Conservation (phyloP, 2,329 filamentous ascomycete species). For the Ophiocordyceps camponoti-leonardi region DNA sequence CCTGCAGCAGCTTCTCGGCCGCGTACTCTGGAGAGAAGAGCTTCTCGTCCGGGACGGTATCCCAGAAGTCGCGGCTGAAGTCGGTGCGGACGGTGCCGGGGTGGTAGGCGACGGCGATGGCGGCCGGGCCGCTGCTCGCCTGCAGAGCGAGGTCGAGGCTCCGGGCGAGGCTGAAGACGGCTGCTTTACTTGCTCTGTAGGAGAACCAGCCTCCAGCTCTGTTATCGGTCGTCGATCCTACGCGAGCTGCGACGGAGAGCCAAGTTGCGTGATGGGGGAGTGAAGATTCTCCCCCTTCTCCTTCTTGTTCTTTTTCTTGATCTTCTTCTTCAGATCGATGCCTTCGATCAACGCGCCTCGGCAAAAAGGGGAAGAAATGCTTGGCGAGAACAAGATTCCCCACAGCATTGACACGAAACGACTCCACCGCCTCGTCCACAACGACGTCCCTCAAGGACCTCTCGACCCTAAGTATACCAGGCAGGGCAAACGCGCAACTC, state of each 20-base stretch:
- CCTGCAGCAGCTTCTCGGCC: slow-evolving; percentile 43
- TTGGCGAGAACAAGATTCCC: slow-evolving; percentile 64
- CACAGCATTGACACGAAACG: slow-evolving; percentile 56
- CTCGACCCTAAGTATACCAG: slow-evolving; percentile 58
- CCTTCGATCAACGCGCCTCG: slow-evolving; percentile 18
- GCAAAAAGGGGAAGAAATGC: slow-evolving; percentile 54
- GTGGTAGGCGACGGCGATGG: slow-evolving; percentile 54
- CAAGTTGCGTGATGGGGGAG: slow-evolving; percentile 31
- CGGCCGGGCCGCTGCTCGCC: slow-evolving; percentile 38
- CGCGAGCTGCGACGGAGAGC: slow-evolving; percentile 62
- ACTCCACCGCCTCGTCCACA: slow-evolving; percentile 41
- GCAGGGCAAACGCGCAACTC: slow-evolving; percentile 50
- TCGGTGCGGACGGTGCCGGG: slow-evolving; percentile 68
- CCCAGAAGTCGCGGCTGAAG: slow-evolving; percentile 58
- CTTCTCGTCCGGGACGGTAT: slow-evolving; percentile 37
- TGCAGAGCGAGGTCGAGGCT: slow-evolving; percentile 53
- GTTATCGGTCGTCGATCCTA: slow-evolving; percentile 61
- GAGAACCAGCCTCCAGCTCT: slow-evolving; percentile 63
- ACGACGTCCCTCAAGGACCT: slow-evolving; percentile 51
- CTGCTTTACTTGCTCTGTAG: slow-evolving; percentile 63
- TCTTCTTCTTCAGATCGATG: too few relatives aligned
- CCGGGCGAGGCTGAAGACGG: slow-evolving; percentile 52
- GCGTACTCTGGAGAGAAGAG: slow-evolving; percentile 51
- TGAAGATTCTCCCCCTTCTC: background rate
- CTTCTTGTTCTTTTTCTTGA: too few relatives aligned